Conservation (phyloP, 257 asterid species). For the Penstemon barbatus region DNA sequence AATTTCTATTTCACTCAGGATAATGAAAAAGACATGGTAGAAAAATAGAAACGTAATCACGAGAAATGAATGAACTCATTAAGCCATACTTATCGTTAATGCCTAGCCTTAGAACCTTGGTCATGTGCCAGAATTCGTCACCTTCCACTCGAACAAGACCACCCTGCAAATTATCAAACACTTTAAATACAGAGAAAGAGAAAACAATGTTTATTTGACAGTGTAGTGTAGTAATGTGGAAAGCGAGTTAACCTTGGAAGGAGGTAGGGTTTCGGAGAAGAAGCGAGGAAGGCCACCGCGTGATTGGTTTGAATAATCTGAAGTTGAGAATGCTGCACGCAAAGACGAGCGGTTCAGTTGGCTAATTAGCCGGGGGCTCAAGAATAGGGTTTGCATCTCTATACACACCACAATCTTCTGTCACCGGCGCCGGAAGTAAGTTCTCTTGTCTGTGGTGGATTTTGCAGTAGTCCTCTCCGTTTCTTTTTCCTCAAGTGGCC, state of each 20-base stretch:
- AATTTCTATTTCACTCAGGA: background rate
- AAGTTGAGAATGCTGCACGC: constrained; percentile 49
- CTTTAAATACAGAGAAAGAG: constrained; percentile 15
- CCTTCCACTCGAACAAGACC: constrained; percentile 78
- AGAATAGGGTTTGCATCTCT: constrained; percentile 40
- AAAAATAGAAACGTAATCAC: background rate
- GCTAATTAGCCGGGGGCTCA: constrained; percentile 33
- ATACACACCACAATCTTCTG: constrained; percentile 17
- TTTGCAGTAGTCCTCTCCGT: too few relatives aligned
- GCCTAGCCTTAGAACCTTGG: constrained; percentile 74
- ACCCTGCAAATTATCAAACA: constrained; percentile 56
- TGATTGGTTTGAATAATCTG: constrained; percentile 68
- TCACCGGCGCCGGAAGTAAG: constrained; percentile 7
- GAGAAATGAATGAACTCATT: background rate
- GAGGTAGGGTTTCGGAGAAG: constrained; percentile 72
- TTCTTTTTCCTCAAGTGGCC: too few relatives aligned
- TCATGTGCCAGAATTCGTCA: constrained; percentile 97
- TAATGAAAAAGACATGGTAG: background rate
- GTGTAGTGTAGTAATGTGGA: background rate
- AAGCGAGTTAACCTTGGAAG: constrained; percentile 44
- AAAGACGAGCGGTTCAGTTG: constrained; percentile 29
- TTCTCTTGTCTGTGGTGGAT: too few relatives aligned
- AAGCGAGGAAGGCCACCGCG: constrained; percentile 97
- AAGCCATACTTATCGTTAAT: constrained; percentile 65
- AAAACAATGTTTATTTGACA: background rate